Evolutionary conservation across 1,139 yeast species (phyloP), one percentile per base, ranked within the genome.

Genomic region (Suhomyces yuchorum): DNA sequence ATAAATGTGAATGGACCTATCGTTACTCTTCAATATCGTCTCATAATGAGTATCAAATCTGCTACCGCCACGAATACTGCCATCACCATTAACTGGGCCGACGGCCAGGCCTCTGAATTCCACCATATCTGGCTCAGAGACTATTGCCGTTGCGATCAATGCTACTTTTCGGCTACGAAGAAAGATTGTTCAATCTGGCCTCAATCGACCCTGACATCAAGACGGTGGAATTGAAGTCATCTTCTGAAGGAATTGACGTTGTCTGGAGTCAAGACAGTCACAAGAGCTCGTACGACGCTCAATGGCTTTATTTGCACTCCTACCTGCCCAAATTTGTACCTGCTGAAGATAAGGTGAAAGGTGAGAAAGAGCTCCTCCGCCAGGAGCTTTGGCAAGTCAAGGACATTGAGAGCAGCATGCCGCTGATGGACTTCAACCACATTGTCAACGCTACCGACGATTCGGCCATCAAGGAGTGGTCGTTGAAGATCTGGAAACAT

Each of bases 111-210:
- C 9, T 53, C 64, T 22, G 12, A 40, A 17, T 75, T 56, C 61
- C 86, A 83, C 62, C 65, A 77, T 62, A 72, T 85, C 47, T 85
- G 91, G 91, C 71, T 86, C 26, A 70, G 92, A 44, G 93, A 86
- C 62, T 78, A 81, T 57, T 86, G 92, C 59, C 87, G 79, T 50
- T 84, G 90, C 56, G 65, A 69, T n/a, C 57, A 71, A 22, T 84
- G 90, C 63, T 82, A 75, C 65, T 85, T 81, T 57, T 70, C 76
- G 2, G 64, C 70, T 44, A 86, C 92, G 22, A 82, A 81, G 56
- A 86, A 63, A 67, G 92, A 41, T 66, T 84, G 17, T 71, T 82
- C 43, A 82, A 84, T 58, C 81, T 88, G 9, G 83, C 83, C 15
- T 48, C 56, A 24, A 79, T 83, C 46, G 77, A 80, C 17, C 73